phyloP scores from a whole-genome alignment of 2,329 filamentous ascomycete genomes.

The Stenocarpella maydis region DNA sequence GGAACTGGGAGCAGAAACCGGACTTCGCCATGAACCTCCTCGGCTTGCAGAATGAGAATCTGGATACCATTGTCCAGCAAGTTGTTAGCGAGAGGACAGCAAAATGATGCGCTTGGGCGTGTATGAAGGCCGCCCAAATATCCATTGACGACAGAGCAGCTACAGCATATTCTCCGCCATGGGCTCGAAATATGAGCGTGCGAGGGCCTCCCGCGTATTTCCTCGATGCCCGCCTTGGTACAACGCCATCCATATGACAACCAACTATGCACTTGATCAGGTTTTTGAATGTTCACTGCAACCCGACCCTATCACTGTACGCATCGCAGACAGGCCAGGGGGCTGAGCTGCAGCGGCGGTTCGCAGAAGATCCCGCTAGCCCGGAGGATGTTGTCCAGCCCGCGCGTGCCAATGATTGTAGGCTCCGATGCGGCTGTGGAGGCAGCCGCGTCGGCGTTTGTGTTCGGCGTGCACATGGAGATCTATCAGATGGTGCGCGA shows the following conservation, averaged over 20 bases:
- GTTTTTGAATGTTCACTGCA: background rate
- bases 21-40: conserved; percentile 58
- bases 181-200: background rate
- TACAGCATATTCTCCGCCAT: background rate
- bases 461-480: background rate
- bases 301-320: background rate
- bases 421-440: background rate
- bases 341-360: background rate
- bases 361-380: background rate
- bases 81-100: conserved; percentile 40
- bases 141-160: background rate
- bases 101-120: background rate
- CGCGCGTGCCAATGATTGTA: background rate
- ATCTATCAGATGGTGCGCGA: background rate
- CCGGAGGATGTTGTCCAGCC: background rate
- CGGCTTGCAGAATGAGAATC: conserved; percentile 54
- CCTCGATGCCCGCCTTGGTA: background rate
- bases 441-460: background rate
- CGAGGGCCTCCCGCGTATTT: background rate
- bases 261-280: too few species aligned
- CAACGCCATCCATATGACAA: background rate
- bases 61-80: conserved; percentile 51
- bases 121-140: background rate
- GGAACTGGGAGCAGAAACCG: conserved; percentile 55
- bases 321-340: conserved; percentile 6